These are phyloP conservation scores for Fomitopsis serialis DNA, from an alignment of 768 basidiomycete species.

Conservation along the genomic window DNA sequence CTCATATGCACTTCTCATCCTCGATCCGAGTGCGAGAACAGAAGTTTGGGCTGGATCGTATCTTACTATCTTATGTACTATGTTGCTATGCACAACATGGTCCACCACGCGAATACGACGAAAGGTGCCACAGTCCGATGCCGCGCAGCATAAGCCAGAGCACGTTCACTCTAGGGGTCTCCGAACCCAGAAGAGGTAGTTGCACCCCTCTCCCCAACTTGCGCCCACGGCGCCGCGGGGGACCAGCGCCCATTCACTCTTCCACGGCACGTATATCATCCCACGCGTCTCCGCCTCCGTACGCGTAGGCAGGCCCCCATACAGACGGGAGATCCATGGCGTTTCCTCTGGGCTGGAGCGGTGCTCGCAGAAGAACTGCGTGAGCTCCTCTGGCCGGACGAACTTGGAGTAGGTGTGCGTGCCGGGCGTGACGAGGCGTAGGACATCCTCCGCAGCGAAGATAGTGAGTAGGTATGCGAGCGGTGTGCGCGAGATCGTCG, in stretches of 20 bases:
- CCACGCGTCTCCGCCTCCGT: slow-evolving; percentile 78
- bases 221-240: slow-evolving; percentile 43
- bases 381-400: slow-evolving; percentile 80
- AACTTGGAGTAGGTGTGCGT: slow-evolving; percentile 93
- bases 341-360: slow-evolving; percentile 2
- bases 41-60: no score
- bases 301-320: slow-evolving; percentile 47
- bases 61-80: no score
- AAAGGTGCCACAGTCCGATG: no score
- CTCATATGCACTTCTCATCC: no score
- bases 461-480: slow-evolving; percentile 68
- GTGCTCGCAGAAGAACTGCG: slow-evolving; percentile 73
- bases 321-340: slow-evolving; percentile 55
- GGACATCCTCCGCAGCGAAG: slow-evolving; percentile 74
- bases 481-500: slow-evolving; percentile 87
- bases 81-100: no score
- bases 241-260: slow-evolving; percentile 63
- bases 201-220: slow-evolving; percentile 46
- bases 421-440: slow-evolving; percentile 75
- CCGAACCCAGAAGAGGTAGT: slow-evolving; percentile 87
- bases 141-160: no score
- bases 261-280: slow-evolving; percentile 69
- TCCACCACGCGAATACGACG: no score
- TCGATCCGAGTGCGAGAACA: no score
- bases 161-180: slow-evolving; percentile 40